Base-by-base conservation (phyloP, 495 filamentous ascomycete species). In the Elaphomyces granulatus region DNA sequence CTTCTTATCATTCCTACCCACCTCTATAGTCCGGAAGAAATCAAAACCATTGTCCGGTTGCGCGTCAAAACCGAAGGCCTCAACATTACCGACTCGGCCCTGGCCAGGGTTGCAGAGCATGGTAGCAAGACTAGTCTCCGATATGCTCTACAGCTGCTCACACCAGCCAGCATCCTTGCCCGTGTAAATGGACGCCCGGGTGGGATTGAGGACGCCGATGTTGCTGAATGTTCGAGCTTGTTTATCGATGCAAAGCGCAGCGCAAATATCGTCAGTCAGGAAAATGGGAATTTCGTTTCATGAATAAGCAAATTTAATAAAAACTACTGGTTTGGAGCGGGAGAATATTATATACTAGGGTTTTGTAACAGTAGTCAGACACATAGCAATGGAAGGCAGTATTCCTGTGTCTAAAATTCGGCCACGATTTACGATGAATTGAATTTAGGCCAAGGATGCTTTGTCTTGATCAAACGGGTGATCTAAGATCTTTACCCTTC, bases 1-100 rank as follows among this genome's bases (percentile, higher is more conserved):
- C 75, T 95, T 14, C 80, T 98, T 49, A 96, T 98, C 60, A 80
- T 98, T 48, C 90, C 90, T 18, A 98, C 90, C 19, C 77, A 81
- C 49, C 73, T 83, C 3, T 98, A 95, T 58, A 68, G 75, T 28
- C 67, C 76, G 9, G 77, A 82, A 2, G 87, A 98, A 62, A 87
- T 98, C 60, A 82, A 81, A 63, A 72, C 75, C 16, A 98, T 98
- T 54, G 78, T 95, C 40, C 71, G 75, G 36, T 71, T 90, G 48
- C 82, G 90, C 23, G 75, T 83, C 8, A 76, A 72, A 49, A 85
- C 80, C 1, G 90, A 98, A 64, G 73, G 74, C 17, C 70, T 94
- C 16, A 71, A 67, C 45, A 79, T 95, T 38, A 77, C 79, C 7
- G 83, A 92, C 26, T 72, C 77, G 18, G 90, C 88, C 4, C 68